Evolutionary conservation across 2,329 filamentous ascomycete species (phyloP).

Genomic region (Rachicladosporium sp.): DNA sequence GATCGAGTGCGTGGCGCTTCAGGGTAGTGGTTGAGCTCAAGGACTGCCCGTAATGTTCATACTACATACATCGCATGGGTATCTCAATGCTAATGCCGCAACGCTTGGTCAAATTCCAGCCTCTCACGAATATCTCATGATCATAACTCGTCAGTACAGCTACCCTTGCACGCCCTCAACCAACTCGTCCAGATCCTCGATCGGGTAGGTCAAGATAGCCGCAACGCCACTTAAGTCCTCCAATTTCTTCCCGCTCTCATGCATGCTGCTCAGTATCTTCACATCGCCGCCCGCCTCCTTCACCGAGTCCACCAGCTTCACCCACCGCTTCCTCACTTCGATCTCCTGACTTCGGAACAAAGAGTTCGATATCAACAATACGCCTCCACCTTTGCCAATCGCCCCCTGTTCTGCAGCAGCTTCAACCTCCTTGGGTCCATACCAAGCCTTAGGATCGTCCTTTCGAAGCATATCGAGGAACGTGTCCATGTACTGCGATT

Average conservation of each 20-base stretch:
- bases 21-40: conserved; percentile 11
- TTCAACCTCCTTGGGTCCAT: conserved; percentile 72
- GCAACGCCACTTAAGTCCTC: conserved; percentile 79
- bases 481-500: conserved; percentile 73
- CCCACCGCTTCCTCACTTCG: conserved; percentile 64
- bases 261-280: conserved; percentile 78
- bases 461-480: conserved; percentile 66
- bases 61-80: too few species aligned
- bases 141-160: too few species aligned
- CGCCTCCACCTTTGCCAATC: conserved; percentile 73
- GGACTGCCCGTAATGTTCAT: neutral
- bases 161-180: conserved; percentile 7
- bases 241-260: conserved; percentile 81
- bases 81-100: too few species aligned
- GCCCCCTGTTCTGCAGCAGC: conserved; percentile 76
- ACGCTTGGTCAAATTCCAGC: too few species aligned
- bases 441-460: conserved; percentile 84
- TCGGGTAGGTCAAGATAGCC: conserved; percentile 78
- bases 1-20: conserved; percentile 72
- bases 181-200: conserved; percentile 65
- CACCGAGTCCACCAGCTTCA: conserved; percentile 78
- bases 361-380: conserved; percentile 74
- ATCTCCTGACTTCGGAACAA: conserved; percentile 78
- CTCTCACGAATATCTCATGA: too few species aligned
- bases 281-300: conserved; percentile 72